Evolutionary conservation across 768 basidiomycete genomes (phyloP), one percentile per base, ranked within the genome.

Genomic region (Kwoniella mangroviensis): DNA sequence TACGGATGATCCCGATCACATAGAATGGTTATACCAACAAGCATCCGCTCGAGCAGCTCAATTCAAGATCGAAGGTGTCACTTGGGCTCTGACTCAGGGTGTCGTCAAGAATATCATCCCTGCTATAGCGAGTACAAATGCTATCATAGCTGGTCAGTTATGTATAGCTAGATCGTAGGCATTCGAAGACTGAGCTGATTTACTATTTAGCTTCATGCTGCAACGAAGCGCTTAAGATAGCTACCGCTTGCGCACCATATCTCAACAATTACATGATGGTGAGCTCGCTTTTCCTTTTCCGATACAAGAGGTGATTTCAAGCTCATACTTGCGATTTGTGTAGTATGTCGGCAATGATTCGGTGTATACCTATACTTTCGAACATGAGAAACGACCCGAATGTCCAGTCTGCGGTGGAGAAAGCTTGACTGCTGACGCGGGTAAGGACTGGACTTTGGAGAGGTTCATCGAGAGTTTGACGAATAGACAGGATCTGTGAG

Each of bases 21-120:
- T 99, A 66, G 87, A 88, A 52, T 99, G 97, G 97, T 82, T 98
- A 19, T 98, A 91, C 83, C 88, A 88, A 63, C 82, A 89, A 13
- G 97, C 97, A 13, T 85, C 88, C 24, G 86, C 88, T 21, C 91
- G 97, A 62, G 97, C 97, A 4, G 88, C 90, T 71, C 92, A 95
- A 79, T 98, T 95, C 86, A 94, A 93, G 72, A 98, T 99, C 65
- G 94, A 98, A 81, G 97, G 97, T 55, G 95, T 99, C 19, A 98
- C 97, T 10, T 99, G 96, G 94, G 90, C 92, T 1, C 85, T 95
- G 45, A 98, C 97, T 0, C 97, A 99, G 82, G 97, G 97, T 53
- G 97, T 99, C 63, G 97, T 99, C 56, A 99, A 99, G 87, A 97
- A 97, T 77, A 97, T 99, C 84, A 98, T 99, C 72, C 96, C 97